Evolutionary conservation across 495 filamentous ascomycete genomes (phyloP).

Genomic region (Copromyces sp.): DNA sequence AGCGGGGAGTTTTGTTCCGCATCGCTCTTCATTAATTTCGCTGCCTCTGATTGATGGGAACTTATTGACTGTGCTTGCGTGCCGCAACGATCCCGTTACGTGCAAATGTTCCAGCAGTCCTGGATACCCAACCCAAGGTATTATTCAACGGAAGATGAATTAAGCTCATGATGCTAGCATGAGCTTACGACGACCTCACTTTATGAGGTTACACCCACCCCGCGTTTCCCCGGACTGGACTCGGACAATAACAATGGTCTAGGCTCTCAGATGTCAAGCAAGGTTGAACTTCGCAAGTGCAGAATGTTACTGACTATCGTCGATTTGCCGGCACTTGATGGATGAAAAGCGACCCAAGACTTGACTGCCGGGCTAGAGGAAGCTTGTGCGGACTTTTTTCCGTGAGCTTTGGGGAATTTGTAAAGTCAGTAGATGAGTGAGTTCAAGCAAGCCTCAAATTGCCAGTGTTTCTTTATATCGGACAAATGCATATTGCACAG

Average conservation of each 20-base stretch:
- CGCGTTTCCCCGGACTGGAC: neutral
- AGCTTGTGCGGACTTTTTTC: neutral
- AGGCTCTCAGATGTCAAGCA: neutral
- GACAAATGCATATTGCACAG: neutral
- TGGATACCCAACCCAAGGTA: neutral
- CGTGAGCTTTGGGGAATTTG: neutral
- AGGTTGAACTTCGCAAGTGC: neutral
- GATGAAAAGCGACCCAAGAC: neutral
- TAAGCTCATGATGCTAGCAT: neutral
- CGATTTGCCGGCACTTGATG: neutral
- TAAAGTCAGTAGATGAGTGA: neutral
- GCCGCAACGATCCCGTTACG: neutral
- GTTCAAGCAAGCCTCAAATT: neutral
- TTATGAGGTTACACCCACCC: neutral
- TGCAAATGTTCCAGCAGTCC: neutral
- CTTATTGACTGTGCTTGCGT: neutral
- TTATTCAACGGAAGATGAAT: neutral
- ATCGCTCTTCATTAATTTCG: neutral
- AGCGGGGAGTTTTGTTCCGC: neutral
- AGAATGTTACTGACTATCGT: neutral
- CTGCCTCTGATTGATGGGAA: neutral
- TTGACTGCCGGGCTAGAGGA: neutral
- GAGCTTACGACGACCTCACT: neutral
- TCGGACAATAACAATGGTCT: neutral
- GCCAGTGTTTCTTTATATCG: neutral